Percentiles rank a stretch among this genome's conserved stretches.
phyloP scores from a whole-genome alignment of 805 yeast species.

The Scheffersomyces ergatensis region DNA sequence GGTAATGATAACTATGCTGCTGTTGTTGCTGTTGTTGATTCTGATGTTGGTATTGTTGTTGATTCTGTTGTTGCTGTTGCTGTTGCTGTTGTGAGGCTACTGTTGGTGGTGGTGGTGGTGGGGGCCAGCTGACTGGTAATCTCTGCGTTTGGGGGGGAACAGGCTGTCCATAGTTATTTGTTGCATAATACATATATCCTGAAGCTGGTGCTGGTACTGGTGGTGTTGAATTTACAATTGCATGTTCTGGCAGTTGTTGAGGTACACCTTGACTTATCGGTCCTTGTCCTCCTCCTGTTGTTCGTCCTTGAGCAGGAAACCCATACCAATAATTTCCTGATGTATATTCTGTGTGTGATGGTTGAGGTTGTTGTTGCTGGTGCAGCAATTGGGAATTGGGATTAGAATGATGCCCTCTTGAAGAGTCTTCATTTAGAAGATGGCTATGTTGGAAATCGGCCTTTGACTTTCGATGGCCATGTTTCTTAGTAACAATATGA shows the following conservation, averaged over 20 bases:
- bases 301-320: slow-evolving; percentile 4
- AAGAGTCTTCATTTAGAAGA: neutral
- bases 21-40: too few species aligned
- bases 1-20: too few species aligned
- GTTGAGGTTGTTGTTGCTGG: neutral
- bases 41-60: too few species aligned
- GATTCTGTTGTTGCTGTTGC: too few species aligned
- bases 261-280: neutral
- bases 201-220: slow-evolving; percentile 1
- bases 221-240: neutral
- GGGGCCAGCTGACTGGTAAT: neutral
- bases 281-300: too few species aligned
- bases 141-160: neutral
- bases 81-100: too few species aligned
- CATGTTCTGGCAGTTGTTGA: neutral
- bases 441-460: slow-evolving; percentile 32
- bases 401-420: neutral
- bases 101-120: neutral
- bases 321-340: slow-evolving; percentile 10
- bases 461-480: slow-evolving; percentile 41
- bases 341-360: slow-evolving; percentile 3
- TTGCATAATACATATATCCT: slow-evolving; percentile 3
- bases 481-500: slow-evolving; percentile 44
- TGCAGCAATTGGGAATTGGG: slow-evolving; percentile 1
- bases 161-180: neutral